Percentiles rank a stretch among this genome's conserved stretches.
These are phyloP conservation scores for Pseudozyma sp. DNA, from an alignment of 1,284 basidiomycete genomes.

Conservation along the genomic window DNA sequence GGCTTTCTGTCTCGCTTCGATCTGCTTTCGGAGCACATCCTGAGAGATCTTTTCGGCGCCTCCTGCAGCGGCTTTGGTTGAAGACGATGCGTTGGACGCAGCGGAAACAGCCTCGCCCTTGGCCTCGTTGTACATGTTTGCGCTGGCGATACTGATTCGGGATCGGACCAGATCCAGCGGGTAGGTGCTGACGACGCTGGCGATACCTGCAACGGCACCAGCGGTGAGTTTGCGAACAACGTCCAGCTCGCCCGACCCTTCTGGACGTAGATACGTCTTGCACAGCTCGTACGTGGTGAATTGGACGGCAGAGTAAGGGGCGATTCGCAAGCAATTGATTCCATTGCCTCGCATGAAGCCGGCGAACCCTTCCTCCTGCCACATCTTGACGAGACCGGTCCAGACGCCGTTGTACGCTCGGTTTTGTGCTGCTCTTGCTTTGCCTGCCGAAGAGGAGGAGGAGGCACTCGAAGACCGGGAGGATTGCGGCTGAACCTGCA, in stretches of 20 bases:
- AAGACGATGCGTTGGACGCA: neutral
- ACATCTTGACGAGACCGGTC: conserved; percentile 74
- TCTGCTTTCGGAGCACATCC: conserved; percentile 25
- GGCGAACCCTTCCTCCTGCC: conserved; percentile 88
- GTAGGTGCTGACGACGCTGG: conserved; percentile 90
- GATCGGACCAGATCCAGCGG: conserved; percentile 91
- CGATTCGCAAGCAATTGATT: conserved; percentile 90
- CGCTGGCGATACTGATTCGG: conserved; percentile 83
- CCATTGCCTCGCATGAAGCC: conserved; percentile 88
- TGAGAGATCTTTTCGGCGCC: conserved; percentile 7
- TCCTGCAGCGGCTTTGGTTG: neutral
- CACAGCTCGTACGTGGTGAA: conserved; percentile 88
- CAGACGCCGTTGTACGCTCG: conserved; percentile 64
- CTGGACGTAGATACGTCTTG: conserved; percentile 73
- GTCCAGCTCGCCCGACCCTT: conserved; percentile 75
- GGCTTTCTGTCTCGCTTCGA: conserved; percentile 30
- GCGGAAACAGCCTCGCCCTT: conserved; percentile 19
- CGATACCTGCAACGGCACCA: conserved; percentile 89
- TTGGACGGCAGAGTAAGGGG: conserved; percentile 83
- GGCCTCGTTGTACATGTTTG: conserved; percentile 60
- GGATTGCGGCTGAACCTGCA: conserved; percentile 72
- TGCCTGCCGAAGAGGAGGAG: neutral
- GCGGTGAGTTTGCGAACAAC: conserved; percentile 83
- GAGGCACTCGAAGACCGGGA: neutral
- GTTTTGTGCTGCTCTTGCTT: conserved; percentile 22